Base-by-base conservation (phyloP, 306 rosid species). In the Citrullus colocynthis region DNA sequence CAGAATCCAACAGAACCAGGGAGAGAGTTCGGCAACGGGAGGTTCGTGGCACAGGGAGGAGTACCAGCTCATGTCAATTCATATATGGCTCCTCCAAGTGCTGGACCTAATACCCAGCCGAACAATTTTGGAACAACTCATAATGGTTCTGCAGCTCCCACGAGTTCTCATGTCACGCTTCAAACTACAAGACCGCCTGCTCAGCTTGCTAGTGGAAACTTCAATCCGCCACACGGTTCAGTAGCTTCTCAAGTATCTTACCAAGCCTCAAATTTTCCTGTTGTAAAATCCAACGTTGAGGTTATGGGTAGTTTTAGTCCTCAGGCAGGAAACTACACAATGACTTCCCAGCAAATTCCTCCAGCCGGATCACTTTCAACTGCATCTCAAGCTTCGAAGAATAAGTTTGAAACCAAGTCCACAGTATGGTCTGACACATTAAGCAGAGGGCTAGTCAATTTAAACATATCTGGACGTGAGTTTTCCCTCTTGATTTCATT, bases 401-500 rank as follows among this genome's bases (percentile, higher is more conserved):
- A 89, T 79, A 90, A 96, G 86, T 96, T 96, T 72, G 93, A 88
- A 81, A 84, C 99, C 82, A 96, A 92, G 81, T 96, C 99, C 83
- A 87, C 98, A 66, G 99, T 96, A 80, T 96, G 99, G 99, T 75
- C 97, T 0, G 99, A 96, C 86, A 96, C 99, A 45, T 85, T 96
- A 44, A 96, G 90, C 88, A 85, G 98, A 84, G 99, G 99, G 36
- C 90, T 96, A 30, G 98, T 96, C 78, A 87, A 96, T 84, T 87
- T 96, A 82, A 96, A 96, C 85, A 94, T 94, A 83, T 94, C 98
- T 32, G 98, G 98, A 85, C 80, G 98, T 94, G 85, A 90, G 98
- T 87, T 5, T 57, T 84, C 75, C 58, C 16, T 42, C 52, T 76
- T 52, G 77, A 67, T 80, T 75, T 42, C 48, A 48, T 42, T 78